Evolutionary conservation across 352 stramenopile species (phyloP), one percentile per base, ranked within the genome.

Genomic region (Phytopythium oedochilum): DNA sequence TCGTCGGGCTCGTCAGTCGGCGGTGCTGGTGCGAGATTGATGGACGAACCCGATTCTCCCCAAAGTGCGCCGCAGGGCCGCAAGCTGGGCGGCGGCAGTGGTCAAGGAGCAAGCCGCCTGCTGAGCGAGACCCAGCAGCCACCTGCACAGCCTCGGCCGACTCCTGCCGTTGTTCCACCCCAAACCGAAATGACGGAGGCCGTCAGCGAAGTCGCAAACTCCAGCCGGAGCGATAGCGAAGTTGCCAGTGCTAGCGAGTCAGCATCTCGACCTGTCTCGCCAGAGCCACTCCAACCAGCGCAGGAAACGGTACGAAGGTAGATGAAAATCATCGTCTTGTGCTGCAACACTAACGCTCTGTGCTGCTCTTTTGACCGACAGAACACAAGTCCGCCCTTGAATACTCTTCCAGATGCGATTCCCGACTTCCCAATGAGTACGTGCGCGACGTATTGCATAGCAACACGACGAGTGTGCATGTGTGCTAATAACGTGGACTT

Each of bases 361-460:
- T 49, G 25, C 10, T 28, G 36, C 8, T 42, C 7, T 17, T 18
- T 25, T 8, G 1, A 46, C 9, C 3, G 18, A 20, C 40, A 31
- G 23, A 17, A 9, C 22, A 7, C 48, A 9, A 25, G 3, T 45
- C 31, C 22, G n/a, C 32, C 12, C 2, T 11, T 51, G 28, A 28
- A 39, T 14, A 22, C 38, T 9, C 43, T 43, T 34, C 26, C 40
- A 17, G 63, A 66, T 55, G 59, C 69, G 50, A 42, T 64, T 34
- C 55, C 61, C 28, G 67, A 69, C n/a, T 60, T 77, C 31, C 58
- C 69, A 1, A 79, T 77, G 59, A 85, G 71, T 85, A 68, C 26
- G 73, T n/a, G n/a, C n/a, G n/a, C n/a, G n/a, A n/a, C n/a, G n/a
- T n/a, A n/a, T n/a, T n/a, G n/a, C n/a, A n/a, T n/a, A n/a, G n/a